Conservation (phyloP, 345 rosid genomes). For the Chamaenerion angustifolium region DNA sequence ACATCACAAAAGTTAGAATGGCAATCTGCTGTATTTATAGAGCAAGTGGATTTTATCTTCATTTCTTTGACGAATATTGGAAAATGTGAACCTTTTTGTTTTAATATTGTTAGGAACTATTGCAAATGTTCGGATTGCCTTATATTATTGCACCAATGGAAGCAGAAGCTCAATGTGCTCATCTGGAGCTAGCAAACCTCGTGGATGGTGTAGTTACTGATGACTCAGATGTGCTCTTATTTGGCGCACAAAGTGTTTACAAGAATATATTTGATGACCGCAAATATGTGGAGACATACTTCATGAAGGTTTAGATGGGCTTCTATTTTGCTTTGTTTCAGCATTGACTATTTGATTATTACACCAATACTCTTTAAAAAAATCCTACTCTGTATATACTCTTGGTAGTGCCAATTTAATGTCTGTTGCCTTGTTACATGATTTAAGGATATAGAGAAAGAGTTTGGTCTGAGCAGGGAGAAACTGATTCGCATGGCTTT, state of each 20-base stretch:
- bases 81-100: neutral
- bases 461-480: slow-evolving; percentile 77
- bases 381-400: neutral
- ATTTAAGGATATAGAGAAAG: slow-evolving; percentile 75
- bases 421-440: neutral
- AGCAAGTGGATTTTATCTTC: too few species aligned
- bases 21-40: too few species aligned
- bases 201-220: slow-evolving; percentile 97
- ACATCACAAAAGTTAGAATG: too few species aligned
- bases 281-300: slow-evolving; percentile 93
- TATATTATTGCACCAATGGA: slow-evolving; percentile 97
- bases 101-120: slow-evolving; percentile 50
- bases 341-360: too few species aligned
- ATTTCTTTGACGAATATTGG: too few species aligned
- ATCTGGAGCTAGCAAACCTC: slow-evolving; percentile 67
- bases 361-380: too few species aligned
- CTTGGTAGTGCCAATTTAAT: neutral
- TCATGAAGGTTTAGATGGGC: slow-evolving; percentile 50
- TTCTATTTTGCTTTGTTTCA: neutral
- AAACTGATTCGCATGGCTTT: slow-evolving; percentile 75
- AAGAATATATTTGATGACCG: slow-evolving; percentile 96
- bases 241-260: slow-evolving; percentile 80
- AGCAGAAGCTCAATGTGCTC: slow-evolving; percentile 98
- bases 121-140: slow-evolving; percentile 96
- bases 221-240: slow-evolving; percentile 89